phyloP scores from a whole-genome alignment of 352 stramenopile species.

The Pythium sp. region DNA sequence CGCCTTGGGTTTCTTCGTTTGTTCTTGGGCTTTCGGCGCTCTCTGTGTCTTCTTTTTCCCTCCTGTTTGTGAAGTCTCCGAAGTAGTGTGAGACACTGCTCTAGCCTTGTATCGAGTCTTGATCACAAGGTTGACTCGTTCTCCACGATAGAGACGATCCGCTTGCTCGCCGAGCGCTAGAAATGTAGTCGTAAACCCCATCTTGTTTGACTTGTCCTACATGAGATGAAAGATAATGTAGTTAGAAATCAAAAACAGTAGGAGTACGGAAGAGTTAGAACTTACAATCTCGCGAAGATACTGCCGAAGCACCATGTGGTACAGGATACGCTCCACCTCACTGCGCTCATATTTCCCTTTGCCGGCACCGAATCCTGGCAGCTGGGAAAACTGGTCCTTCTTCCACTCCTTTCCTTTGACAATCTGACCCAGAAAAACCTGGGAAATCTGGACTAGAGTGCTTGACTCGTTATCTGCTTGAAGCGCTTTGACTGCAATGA shows the following conservation, averaged over 20 bases:
- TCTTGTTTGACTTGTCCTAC: constrained; percentile 78
- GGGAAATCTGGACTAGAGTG: constrained; percentile 74
- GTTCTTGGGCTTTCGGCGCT: constrained; percentile 3
- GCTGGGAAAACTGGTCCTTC: constrained; percentile 52
- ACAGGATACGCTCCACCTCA: constrained; percentile 82
- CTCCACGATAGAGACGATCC: constrained; percentile 49
- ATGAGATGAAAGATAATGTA: neutral
- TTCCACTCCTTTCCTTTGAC: constrained; percentile 75
- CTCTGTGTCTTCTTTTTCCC: constrained; percentile 41
- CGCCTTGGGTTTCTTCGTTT: constrained; percentile 25
- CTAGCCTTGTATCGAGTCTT: constrained; percentile 64
- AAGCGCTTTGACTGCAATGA: constrained; percentile 48
- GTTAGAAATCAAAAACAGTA: neutral
- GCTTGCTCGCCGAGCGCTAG: constrained; percentile 56
- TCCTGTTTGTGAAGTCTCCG: constrained; percentile 18
- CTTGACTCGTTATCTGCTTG: constrained; percentile 54
- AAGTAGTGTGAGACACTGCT: constrained; percentile 23
- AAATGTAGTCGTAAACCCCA: constrained; percentile 84
- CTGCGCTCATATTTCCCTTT: constrained; percentile 73
- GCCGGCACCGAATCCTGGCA: constrained; percentile 61
- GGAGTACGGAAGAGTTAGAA: neutral
- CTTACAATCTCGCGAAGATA: constrained; percentile 72
- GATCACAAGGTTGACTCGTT: constrained; percentile 73
- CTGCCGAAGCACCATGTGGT: constrained; percentile 86
- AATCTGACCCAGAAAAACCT: constrained; percentile 64